Base-by-base conservation (phyloP, 371 early-diverging fungal species). In the Mucor racemosus region DNA sequence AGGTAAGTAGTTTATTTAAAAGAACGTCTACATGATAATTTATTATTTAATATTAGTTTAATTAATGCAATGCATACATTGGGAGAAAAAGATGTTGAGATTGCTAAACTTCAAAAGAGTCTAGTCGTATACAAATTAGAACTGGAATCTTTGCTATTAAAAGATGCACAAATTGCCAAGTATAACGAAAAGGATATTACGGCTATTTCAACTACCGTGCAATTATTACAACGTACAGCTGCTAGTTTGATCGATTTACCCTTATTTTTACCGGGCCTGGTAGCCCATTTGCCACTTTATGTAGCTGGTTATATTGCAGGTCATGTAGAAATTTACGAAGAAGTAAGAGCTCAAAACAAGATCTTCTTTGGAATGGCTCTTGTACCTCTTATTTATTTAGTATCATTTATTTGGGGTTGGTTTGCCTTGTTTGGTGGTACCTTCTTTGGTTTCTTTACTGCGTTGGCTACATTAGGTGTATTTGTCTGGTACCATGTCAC, bases 331-430 rank as follows among this genome's bases (percentile, higher is more conserved):
- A 79, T 75, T 31, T 84, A 84, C 57, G 85, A 84, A 67, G 88
- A 87, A 66, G 80, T 77, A 3, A 73, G 77, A 26, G 88, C 88
- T 14, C 88, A 87, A 58, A 80, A 81, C 72, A 87, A 87, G 63
- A 84, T 85, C 35, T 73, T 82, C 33, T 74, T 76, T 34, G 79
- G 81, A 1, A 59, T 84, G 41, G 64, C 71, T 1, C 57, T 86
- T 4, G 74, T 82, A 0, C 83, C 80, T 5, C 62, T 82, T 5
- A 78, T 80, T 15, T 86, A 84, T 42, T 26, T 79, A 10, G n/a
- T 64, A 0, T 58, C 80, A 0, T 82, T 86, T 58, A 50, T 79
- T 15, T 81, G 76, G 75, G 77, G 71, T 6, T 86, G 84, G 86
- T 66, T 65, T 46, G 58, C 62, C 14, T 58, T 80, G 11, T 81